Evolutionary conservation across 2,329 filamentous ascomycete genomes (phyloP), one percentile per base, ranked within the genome.

Genomic region (Dactylellina sp.): DNA sequence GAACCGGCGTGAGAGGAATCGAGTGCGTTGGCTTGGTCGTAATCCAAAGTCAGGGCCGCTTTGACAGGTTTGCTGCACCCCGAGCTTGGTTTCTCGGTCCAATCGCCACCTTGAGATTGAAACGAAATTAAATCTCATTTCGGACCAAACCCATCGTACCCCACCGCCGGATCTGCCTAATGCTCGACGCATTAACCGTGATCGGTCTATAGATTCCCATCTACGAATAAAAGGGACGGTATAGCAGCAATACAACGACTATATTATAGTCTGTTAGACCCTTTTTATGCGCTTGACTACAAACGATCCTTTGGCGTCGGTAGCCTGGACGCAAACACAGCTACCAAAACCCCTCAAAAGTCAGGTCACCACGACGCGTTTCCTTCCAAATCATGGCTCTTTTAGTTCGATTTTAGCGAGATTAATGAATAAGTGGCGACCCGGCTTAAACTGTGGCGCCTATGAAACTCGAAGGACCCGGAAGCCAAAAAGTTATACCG

Each of bases 31-130:
- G 42, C 28, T 63, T 28, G 32, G 11, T 24, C 40, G 70, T 74
- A 28, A 55, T 40, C 66, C 70, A 74, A 74, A 56, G 70, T 56
- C 61, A 74, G 70, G 61, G 55, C 49, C 37, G 18, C 32, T 46
- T 56, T 64, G 49, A 71, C 50, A 59, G 28, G 50, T 12, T n/a
- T 16, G 22, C 35, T 44, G 46, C 40, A 42, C 32, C 39, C 39
- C n/a, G 47, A 28, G 53, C 53, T 32, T 57, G 37, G 24, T 42
- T 24, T 55, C 32, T 40, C 32, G 52, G 47, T 28, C 14, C 57
- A 62, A 40, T 32, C 28, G 28, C 28, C 28, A 52, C 11, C 9
- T 35, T 4, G 7, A 35, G 37, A 47, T 35, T 28, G 3, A 28
- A 11, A 11, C 35, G 39, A 65, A 57, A 59, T 59, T 68, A 47